phyloP scores from a whole-genome alignment of 208 protist genomes.

The Trypanosoma conorhini region DNA sequence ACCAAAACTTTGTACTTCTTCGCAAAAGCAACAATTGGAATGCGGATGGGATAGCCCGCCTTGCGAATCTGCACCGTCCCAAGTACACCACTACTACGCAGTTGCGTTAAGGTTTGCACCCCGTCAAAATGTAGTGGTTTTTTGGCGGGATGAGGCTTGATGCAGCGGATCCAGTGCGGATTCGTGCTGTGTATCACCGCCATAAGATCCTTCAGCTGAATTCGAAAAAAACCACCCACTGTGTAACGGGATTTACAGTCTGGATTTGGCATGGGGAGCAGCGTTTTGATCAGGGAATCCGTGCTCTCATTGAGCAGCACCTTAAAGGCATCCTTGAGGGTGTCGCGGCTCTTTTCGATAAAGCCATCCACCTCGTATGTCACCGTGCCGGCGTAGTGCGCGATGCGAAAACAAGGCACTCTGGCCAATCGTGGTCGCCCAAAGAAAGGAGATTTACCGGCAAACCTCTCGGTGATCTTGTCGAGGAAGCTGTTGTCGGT shows the following conservation, averaged over 20 bases:
- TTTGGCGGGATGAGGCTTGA: slow-evolving; percentile 51
- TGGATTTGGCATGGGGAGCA: slow-evolving; percentile 23
- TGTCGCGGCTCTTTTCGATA: slow-evolving; percentile 45
- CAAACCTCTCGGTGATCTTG: slow-evolving; percentile 30
- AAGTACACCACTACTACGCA: slow-evolving; percentile 42
- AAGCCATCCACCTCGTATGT: slow-evolving; percentile 39
- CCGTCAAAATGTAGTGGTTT: slow-evolving; percentile 45
- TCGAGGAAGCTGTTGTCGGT: slow-evolving; percentile 35
- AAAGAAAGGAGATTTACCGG: slow-evolving; percentile 29
- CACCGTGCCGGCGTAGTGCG: slow-evolving; percentile 39
- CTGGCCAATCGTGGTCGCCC: slow-evolving; percentile 28
- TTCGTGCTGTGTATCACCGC: slow-evolving; percentile 37
- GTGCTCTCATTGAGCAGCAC: slow-evolving; percentile 21
- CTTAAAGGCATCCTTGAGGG: slow-evolving; percentile 37
- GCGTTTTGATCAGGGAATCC: slow-evolving; percentile 23
- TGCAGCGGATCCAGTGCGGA: slow-evolving; percentile 55
- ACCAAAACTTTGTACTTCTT: slow-evolving; percentile 35
- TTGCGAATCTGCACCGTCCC: slow-evolving; percentile 51
- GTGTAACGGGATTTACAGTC: slow-evolving; percentile 29
- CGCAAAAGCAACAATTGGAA: slow-evolving; percentile 29
- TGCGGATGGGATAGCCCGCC: slow-evolving; percentile 42
- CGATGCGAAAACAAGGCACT: slow-evolving; percentile 27
- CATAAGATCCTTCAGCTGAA: slow-evolving; percentile 37
- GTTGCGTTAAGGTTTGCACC: slow-evolving; percentile 29
- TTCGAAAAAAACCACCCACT: slow-evolving; percentile 39